These are phyloP conservation scores for Trifolium repens DNA, from an alignment of 306 rosid genomes.

Conservation along the genomic window DNA sequence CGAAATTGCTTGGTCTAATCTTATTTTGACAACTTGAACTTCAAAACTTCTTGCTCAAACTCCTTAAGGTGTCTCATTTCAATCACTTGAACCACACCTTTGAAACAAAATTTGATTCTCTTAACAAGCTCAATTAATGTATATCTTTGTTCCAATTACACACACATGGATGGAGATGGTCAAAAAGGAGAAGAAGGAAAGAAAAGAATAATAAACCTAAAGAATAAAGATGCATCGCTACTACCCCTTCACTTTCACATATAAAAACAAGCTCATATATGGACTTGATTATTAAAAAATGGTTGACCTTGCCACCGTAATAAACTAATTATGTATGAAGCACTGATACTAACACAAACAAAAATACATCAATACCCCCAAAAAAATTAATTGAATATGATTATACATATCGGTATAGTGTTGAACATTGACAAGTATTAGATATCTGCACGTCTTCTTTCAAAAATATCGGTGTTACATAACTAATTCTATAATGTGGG, in stretches of 20 bases:
- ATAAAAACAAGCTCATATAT: slow-evolving; percentile 19
- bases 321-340: not conserved
- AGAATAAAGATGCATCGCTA: slow-evolving; percentile 48
- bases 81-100: too few relatives aligned
- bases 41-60: too few relatives aligned
- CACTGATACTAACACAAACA: too few relatives aligned
- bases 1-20: too few relatives aligned
- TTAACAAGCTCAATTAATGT: slow-evolving; percentile 1
- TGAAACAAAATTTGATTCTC: not conserved
- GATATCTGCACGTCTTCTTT: too few relatives aligned
- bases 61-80: too few relatives aligned
- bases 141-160: not conserved
- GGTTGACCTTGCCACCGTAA: slow-evolving; percentile 31
- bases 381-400: too few relatives aligned
- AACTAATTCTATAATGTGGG: not conserved
- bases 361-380: too few relatives aligned
- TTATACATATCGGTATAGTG: too few relatives aligned
- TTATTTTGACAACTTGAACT: too few relatives aligned
- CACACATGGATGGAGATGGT: slow-evolving; percentile 35
- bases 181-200: slow-evolving; percentile 41
- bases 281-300: slow-evolving; percentile 42
- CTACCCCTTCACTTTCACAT: slow-evolving; percentile 1
- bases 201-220: slow-evolving; percentile 41
- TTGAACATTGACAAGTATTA: too few relatives aligned
- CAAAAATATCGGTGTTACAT: too few relatives aligned